Evolutionary conservation across 2,329 filamentous ascomycete species (phyloP).

Genomic region (Dactylonectria estremocensis): DNA sequence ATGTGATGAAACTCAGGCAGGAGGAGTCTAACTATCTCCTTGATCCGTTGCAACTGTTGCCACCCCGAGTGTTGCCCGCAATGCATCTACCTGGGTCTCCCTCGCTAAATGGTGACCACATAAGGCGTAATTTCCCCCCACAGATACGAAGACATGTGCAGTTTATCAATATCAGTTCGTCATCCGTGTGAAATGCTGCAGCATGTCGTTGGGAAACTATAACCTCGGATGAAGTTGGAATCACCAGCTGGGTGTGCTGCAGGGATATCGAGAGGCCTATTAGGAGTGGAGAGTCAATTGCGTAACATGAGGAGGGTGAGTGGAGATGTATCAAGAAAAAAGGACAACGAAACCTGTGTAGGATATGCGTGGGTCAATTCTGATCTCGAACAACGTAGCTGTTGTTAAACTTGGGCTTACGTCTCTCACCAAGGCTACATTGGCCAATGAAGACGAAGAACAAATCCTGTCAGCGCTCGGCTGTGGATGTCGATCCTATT

Average conservation of each 20-base stretch:
- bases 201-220: neutral
- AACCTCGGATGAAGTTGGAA: neutral
- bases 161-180: neutral
- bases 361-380: neutral
- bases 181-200: neutral
- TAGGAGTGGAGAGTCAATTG: neutral
- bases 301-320: neutral
- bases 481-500: neutral
- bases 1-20: neutral
- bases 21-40: neutral
- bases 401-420: neutral
- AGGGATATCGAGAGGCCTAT: too few species aligned
- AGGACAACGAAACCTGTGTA: neutral
- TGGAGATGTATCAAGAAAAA: neutral
- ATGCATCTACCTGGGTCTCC: neutral
- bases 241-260: neutral
- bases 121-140: neutral
- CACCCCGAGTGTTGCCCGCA: neutral
- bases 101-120: slow-evolving; percentile 5
- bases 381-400: neutral
- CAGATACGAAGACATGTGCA: neutral
- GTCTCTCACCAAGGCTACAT: neutral
- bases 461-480: neutral
- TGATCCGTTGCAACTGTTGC: too few species aligned
- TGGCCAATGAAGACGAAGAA: neutral